Evolutionary conservation across 2,329 filamentous ascomycete genomes (phyloP).

Genomic region (Exserohilum turcica): DNA sequence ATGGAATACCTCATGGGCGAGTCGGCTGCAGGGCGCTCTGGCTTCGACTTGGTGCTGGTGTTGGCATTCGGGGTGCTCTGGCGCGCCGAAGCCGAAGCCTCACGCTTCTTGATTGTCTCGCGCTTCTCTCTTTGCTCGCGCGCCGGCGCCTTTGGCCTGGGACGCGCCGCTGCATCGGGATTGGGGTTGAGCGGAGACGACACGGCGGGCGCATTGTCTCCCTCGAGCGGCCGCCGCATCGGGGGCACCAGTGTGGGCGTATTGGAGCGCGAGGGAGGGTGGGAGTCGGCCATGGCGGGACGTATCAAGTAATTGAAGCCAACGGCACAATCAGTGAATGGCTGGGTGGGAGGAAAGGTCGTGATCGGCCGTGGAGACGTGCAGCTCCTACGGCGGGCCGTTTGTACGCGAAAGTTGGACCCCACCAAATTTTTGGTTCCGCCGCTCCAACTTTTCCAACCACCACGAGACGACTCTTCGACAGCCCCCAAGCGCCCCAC

Average conservation of each 20-base stretch:
- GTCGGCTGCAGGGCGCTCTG: conserved; percentile 43
- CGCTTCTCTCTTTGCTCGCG: conserved; percentile 57
- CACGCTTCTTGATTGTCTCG: conserved; percentile 60
- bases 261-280: conserved; percentile 42
- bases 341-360: conserved; percentile 2
- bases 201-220: conserved; percentile 71
- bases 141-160: conserved; percentile 48
- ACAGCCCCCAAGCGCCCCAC: not conserved
- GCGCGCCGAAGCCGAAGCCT: conserved; percentile 50
- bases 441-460: conserved; percentile 14
- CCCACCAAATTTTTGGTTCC: conserved; percentile 23
- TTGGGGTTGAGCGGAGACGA: conserved; percentile 75
- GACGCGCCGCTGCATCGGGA: conserved; percentile 55
- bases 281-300: conserved; percentile 43
- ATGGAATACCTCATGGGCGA: conserved; percentile 59
- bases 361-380: conserved; percentile 13
- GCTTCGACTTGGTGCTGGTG: conserved; percentile 46
- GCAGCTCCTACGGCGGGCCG: conserved; percentile 20
- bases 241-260: conserved; percentile 51
- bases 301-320: conserved; percentile 1
- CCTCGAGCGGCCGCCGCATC: conserved; percentile 69
- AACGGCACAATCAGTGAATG: conserved; percentile 8
- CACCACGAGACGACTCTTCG: not conserved
- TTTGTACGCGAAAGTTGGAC: conserved; percentile 15
- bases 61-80: conserved; percentile 49